Percentiles rank a stretch among this genome's conserved stretches.
phyloP scores from a whole-genome alignment of 2,329 filamentous ascomycete species.

The Pseudocercospora fijiensis region DNA sequence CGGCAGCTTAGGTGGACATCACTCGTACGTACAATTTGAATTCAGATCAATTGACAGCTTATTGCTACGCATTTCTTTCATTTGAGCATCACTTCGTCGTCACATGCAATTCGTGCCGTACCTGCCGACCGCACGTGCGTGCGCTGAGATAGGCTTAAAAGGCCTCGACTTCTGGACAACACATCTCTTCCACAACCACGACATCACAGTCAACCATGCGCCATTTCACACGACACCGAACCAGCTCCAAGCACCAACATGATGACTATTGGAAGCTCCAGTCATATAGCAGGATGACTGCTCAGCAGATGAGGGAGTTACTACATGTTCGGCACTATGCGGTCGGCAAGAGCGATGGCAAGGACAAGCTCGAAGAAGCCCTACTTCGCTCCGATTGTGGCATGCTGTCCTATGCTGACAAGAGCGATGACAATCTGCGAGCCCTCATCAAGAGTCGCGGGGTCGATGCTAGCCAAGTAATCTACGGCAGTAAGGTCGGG shows the following conservation, averaged over 20 bases:
- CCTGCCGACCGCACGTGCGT: not conserved
- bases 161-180: not conserved
- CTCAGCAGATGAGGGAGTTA: not conserved
- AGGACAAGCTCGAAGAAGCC: not conserved
- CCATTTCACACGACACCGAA: not conserved
- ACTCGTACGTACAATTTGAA: conserved; percentile 8
- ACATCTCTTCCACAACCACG: not conserved
- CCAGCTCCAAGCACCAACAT: conserved; percentile 6
- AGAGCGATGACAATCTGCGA: conserved; percentile 4
- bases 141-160: not conserved
- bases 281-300: not conserved
- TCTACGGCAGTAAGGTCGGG: not conserved
- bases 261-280: not conserved
- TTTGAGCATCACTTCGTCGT: too few species aligned
- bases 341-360: not conserved
- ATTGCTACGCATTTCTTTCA: too few species aligned
- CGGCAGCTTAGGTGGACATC: conserved; percentile 4
- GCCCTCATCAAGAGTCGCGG: not conserved
- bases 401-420: not conserved
- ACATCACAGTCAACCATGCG: not conserved
- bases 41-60: not conserved
- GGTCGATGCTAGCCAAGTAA: not conserved
- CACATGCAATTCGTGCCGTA: not conserved
- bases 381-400: conserved; percentile 4
- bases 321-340: not conserved